phyloP scores from a whole-genome alignment of 2,329 filamentous ascomycete species.

The Colletotrichum tanaceti region DNA sequence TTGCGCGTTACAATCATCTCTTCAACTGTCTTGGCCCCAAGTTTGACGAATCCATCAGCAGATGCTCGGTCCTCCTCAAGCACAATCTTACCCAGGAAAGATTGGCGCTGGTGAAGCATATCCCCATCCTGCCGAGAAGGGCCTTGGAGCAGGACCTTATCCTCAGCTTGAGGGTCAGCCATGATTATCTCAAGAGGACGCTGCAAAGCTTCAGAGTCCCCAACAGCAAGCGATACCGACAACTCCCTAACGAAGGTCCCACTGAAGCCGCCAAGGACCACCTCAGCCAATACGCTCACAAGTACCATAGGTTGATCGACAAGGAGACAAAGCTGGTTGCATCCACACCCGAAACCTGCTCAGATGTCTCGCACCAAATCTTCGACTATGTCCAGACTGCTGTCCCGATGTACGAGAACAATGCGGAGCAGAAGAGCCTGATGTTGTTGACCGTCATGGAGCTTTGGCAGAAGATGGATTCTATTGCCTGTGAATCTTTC shows the following conservation, averaged over 20 bases:
- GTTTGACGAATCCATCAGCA: conserved; percentile 47
- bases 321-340: conserved; percentile 36
- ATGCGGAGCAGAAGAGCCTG: conserved; percentile 62
- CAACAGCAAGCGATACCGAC: background rate
- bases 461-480: conserved; percentile 69
- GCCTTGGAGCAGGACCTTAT: conserved; percentile 49
- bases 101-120: conserved; percentile 47
- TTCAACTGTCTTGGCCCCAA: conserved; percentile 45
- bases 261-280: conserved; percentile 35
- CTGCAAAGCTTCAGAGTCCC: conserved; percentile 4
- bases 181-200: conserved; percentile 45
- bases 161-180: conserved; percentile 57
- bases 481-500: conserved; percentile 53
- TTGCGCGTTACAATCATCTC: conserved; percentile 45
- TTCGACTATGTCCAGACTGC: conserved; percentile 50
- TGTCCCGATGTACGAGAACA: conserved; percentile 52
- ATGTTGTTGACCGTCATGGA: conserved; percentile 67
- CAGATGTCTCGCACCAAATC: conserved; percentile 49
- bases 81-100: conserved; percentile 57
- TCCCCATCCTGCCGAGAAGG: conserved; percentile 55
- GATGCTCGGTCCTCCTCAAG: conserved; percentile 48
- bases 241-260: conserved; percentile 4
- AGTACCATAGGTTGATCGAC: conserved; percentile 39
- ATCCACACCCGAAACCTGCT: conserved; percentile 29
- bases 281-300: conserved; percentile 41